A percentile compares a stretch with the other conserved stretches of the same genome.
Conservation (phyloP, 305 asterid genomes). For the Petunia hybrid region DNA sequence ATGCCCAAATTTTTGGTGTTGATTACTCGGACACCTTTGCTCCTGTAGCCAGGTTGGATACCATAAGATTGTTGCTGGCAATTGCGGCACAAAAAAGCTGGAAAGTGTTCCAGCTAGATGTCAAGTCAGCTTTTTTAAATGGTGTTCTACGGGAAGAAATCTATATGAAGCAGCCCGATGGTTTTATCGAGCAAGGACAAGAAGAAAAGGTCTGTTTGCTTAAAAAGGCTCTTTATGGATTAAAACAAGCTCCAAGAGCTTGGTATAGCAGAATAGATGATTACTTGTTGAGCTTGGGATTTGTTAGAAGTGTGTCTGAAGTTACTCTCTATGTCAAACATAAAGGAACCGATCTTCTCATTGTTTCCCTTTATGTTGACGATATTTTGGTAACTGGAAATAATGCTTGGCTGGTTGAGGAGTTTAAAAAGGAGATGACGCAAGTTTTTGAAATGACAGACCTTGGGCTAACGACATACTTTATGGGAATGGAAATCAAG, state of each 20-base stretch:
- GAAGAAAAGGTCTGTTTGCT: background rate
- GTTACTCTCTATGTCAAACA: background rate
- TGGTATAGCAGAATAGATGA: background rate
- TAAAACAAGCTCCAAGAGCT: background rate
- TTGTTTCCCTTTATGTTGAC: background rate
- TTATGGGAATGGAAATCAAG: too few species aligned
- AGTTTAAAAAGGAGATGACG: background rate
- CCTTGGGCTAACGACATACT: too few species aligned
- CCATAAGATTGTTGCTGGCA: background rate
- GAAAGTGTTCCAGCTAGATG: too few species aligned
- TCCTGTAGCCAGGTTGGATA: conserved; percentile 13
- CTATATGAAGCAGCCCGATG: background rate
- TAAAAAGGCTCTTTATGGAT: background rate
- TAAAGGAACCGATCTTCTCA: background rate
- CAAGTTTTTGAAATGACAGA: background rate
- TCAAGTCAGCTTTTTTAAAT: background rate
- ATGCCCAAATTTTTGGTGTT: background rate
- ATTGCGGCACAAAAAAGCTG: background rate
- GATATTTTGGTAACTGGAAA: background rate
- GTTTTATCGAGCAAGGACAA: background rate
- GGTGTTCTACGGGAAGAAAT: background rate
- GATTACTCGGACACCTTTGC: background rate
- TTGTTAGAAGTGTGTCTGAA: background rate
- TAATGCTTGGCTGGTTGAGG: background rate
- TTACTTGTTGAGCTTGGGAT: background rate